These are phyloP conservation scores for Gilbertella persicaria DNA, from an alignment of 371 early-diverging fungal genomes.

Conservation along the genomic window DNA sequence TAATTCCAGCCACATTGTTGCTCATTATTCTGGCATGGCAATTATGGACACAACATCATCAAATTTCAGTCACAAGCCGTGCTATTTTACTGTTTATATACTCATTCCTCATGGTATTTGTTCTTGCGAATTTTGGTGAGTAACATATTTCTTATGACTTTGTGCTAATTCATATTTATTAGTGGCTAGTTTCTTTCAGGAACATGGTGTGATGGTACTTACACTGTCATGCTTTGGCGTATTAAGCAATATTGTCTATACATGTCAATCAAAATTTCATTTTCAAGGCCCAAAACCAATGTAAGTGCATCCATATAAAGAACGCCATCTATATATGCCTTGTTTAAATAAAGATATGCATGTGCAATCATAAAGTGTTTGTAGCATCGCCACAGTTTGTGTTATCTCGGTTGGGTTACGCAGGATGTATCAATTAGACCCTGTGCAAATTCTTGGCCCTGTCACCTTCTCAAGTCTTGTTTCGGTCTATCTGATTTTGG, in stretches of 20 bases:
- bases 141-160: not conserved
- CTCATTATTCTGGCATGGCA: conserved; percentile 32
- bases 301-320: conserved; percentile 18
- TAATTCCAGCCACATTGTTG: conserved; percentile 28
- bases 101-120: conserved; percentile 28
- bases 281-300: conserved; percentile 37
- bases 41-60: conserved; percentile 45
- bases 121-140: conserved; percentile 36
- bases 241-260: conserved; percentile 25
- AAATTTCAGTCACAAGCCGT: conserved; percentile 25
- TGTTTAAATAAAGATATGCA: not conserved
- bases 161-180: conserved; percentile 7
- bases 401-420: conserved; percentile 32
- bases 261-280: conserved; percentile 27
- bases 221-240: conserved; percentile 32
- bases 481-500: conserved; percentile 38
- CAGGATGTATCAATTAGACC: conserved; percentile 11
- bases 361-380: conserved; percentile 17
- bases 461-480: conserved; percentile 30
- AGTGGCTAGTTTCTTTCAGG: conserved; percentile 33
- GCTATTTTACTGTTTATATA: conserved; percentile 23
- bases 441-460: conserved; percentile 33
- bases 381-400: conserved; percentile 25
- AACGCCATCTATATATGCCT: not conserved
- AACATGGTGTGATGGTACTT: conserved; percentile 32